A percentile compares a stretch with the other conserved stretches of the same genome.
Conservation (phyloP, 2,329 filamentous ascomycete genomes). For the Aphanocladium album region DNA sequence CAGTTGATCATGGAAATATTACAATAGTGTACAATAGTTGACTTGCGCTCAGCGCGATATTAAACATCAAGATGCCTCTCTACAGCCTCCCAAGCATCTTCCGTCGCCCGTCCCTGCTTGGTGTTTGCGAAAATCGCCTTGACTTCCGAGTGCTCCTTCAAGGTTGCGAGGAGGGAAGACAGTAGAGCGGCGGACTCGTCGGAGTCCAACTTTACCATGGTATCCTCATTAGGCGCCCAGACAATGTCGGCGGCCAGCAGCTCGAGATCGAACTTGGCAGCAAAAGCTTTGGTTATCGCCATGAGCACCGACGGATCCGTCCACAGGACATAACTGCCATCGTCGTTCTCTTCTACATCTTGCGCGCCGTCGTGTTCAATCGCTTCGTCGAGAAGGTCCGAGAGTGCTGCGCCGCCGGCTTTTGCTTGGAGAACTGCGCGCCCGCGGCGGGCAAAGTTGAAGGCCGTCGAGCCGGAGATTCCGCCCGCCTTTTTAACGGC, state of each 20-base stretch:
- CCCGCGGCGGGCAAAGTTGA: slow-evolving; percentile 80
- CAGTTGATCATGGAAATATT: neutral
- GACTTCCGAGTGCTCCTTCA: slow-evolving; percentile 67
- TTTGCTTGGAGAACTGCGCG: slow-evolving; percentile 61
- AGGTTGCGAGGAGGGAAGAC: slow-evolving; percentile 50
- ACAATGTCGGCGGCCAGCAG: slow-evolving; percentile 75
- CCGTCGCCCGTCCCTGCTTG: slow-evolving; percentile 42
- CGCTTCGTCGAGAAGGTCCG: slow-evolving; percentile 73
- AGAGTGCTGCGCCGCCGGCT: slow-evolving; percentile 49
- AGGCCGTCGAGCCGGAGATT: slow-evolving; percentile 66
- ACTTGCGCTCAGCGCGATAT: slow-evolving; percentile 7
- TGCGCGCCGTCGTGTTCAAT: slow-evolving; percentile 75
- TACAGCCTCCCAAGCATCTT: slow-evolving; percentile 51
- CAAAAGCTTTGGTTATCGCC: slow-evolving; percentile 43
- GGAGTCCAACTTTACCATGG: slow-evolving; percentile 58
- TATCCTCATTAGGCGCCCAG: slow-evolving; percentile 80
- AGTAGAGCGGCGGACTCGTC: slow-evolving; percentile 52
- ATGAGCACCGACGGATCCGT: slow-evolving; percentile 30
- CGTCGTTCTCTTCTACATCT: slow-evolving; percentile 62
- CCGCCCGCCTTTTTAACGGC: slow-evolving; percentile 69
- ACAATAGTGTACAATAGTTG: slow-evolving; percentile 7
- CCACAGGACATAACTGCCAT: slow-evolving; percentile 64
- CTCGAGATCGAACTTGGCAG: slow-evolving; percentile 57
- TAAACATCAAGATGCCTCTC: slow-evolving; percentile 49
- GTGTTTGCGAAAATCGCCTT: slow-evolving; percentile 76